Percentiles rank a stretch among this genome's conserved stretches.
Conservation (phyloP, 2,329 filamentous ascomycete genomes). For the Tolypocladium endophyticum region DNA sequence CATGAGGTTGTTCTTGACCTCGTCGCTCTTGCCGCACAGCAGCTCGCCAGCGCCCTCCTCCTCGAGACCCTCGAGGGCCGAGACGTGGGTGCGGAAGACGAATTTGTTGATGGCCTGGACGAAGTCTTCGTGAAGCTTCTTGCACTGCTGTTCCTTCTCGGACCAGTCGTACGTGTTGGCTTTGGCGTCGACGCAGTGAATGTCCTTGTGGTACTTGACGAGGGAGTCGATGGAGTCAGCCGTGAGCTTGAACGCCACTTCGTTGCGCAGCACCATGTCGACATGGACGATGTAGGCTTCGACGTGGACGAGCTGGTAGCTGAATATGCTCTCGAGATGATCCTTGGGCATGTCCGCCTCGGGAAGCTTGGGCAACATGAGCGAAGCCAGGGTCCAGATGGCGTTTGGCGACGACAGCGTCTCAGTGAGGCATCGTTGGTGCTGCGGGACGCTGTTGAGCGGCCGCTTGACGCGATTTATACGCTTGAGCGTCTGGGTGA, state of each 20-base stretch:
- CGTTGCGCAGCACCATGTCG: conserved; percentile 95
- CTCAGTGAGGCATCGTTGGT: conserved; percentile 91
- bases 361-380: conserved; percentile 86
- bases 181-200: conserved; percentile 84
- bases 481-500: conserved; percentile 92
- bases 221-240: conserved; percentile 87
- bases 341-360: conserved; percentile 77
- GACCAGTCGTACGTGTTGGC: conserved; percentile 90
- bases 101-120: conserved; percentile 96
- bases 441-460: conserved; percentile 91
- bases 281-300: conserved; percentile 98
- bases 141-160: conserved; percentile 91
- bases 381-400: conserved; percentile 86
- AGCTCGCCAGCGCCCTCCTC: conserved; percentile 94
- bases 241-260: conserved; percentile 96
- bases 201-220: conserved; percentile 91
- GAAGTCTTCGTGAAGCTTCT: conserved; percentile 95
- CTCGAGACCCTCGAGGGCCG: conserved; percentile 87
- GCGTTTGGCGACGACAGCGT: conserved; percentile 81
- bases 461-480: conserved; percentile 95
- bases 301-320: conserved; percentile 85
- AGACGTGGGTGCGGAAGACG: conserved; percentile 81
- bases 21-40: conserved; percentile 80
- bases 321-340: conserved; percentile 77
- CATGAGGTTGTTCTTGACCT: conserved; percentile 82